phyloP scores from a whole-genome alignment of 768 basidiomycete genomes.

The Podaxis sp. region DNA sequence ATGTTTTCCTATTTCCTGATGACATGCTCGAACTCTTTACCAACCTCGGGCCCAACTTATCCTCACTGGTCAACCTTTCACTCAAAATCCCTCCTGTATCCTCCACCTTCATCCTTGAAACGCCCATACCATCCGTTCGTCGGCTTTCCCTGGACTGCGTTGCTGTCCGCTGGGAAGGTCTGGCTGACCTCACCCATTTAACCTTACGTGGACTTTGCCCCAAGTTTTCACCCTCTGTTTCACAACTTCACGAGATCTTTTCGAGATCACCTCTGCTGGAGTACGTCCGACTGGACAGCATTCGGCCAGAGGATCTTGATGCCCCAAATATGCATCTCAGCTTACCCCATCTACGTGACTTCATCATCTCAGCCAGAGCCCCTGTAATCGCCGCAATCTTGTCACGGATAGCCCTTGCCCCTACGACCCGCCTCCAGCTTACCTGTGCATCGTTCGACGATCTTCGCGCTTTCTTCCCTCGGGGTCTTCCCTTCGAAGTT shows the following conservation, averaged over 20 bases:
- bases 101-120: constrained; percentile 20
- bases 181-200: constrained; percentile 30
- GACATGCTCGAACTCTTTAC: constrained; percentile 32
- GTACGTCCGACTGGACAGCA: constrained; percentile 29
- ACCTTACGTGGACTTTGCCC: constrained; percentile 30
- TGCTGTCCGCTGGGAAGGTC: constrained; percentile 32
- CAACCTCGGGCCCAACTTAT: constrained; percentile 24
- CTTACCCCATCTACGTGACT: constrained; percentile 26
- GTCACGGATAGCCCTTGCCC: constrained; percentile 20
- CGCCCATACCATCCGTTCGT: constrained; percentile 28
- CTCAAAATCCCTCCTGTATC: constrained; percentile 32
- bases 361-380: constrained; percentile 28
- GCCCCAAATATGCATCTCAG: constrained; percentile 13
- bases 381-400: constrained; percentile 26
- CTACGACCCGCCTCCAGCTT: constrained; percentile 27
- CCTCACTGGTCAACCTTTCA: constrained; percentile 30
- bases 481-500: constrained; percentile 18
- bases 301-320: constrained; percentile 19
- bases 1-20: constrained; percentile 34
- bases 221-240: constrained; percentile 30
- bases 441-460: constrained; percentile 24
- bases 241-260: constrained; percentile 32
- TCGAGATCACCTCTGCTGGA: constrained; percentile 31
- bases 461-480: constrained; percentile 28
- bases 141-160: constrained; percentile 33